Conservation (phyloP, 75 land plant genomes). For the Sequoiadendron giganteum region DNA sequence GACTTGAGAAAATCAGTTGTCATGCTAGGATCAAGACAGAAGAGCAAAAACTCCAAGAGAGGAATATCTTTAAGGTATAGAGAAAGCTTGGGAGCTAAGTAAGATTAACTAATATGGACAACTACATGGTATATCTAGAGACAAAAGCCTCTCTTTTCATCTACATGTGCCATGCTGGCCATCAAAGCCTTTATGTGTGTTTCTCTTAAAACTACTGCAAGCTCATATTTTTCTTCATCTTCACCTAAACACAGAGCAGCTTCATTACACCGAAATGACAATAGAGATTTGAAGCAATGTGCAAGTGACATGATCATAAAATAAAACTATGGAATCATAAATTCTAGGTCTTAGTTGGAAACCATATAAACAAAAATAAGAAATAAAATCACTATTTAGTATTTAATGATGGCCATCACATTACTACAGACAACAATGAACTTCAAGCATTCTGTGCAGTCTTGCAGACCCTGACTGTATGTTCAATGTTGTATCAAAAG, state of each 20-base stretch:
- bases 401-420: neutral
- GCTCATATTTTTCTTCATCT: neutral
- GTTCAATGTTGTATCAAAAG: neutral
- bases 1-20: conserved; percentile 50
- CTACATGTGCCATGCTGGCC: neutral
- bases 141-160: neutral
- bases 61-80: conserved; percentile 30
- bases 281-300: neutral
- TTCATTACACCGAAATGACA: neutral
- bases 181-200: neutral
- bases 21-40: conserved; percentile 29
- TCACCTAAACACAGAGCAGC: neutral
- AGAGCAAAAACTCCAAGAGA: conserved; percentile 35
- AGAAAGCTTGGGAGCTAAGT: neutral
- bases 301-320: neutral
- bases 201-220: neutral
- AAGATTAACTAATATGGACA: neutral
- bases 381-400: neutral
- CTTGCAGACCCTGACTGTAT: neutral
- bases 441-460: neutral
- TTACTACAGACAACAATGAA: neutral
- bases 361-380: neutral
- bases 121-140: neutral
- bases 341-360: neutral
- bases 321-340: neutral